A percentile compares a stretch with the other conserved stretches of the same genome.
Conservation (phyloP, 805 yeast species). For the Nakazawaea sp. region DNA sequence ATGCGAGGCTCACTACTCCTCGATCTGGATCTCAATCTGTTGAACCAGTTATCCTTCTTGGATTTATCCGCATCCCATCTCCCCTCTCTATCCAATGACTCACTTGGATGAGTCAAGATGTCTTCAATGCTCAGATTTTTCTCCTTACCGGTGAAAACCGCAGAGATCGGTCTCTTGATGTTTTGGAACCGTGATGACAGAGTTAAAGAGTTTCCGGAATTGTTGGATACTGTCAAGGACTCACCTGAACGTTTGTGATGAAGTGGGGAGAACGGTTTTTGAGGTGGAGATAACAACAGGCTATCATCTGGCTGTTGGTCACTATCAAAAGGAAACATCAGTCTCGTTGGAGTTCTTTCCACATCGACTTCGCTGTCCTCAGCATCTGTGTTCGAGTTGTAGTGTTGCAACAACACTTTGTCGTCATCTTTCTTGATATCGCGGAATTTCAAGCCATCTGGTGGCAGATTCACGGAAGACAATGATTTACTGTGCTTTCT, state of each 20-base stretch:
- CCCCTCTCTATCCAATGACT: conserved; percentile 22
- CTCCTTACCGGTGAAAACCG: conserved; percentile 6
- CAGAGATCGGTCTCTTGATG: conserved; percentile 9
- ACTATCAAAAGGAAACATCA: conserved; percentile 1
- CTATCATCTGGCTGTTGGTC: neutral
- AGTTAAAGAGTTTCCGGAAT: conserved; percentile 1
- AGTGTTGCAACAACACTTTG: conserved; percentile 2
- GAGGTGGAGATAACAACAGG: conserved; percentile 4
- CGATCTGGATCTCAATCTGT: conserved; percentile 31
- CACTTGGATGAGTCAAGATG: conserved; percentile 1
- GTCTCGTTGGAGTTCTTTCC: conserved; percentile 2
- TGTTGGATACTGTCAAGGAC: neutral
- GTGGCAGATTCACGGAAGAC: conserved; percentile 37
- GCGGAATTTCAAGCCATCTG: conserved; percentile 29
- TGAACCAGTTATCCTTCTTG: conserved; percentile 38
- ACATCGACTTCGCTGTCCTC: conserved; percentile 7
- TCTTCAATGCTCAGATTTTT: conserved; percentile 10
- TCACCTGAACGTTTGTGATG: conserved; percentile 7
- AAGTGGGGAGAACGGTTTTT: conserved; percentile 3
- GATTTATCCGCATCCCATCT: conserved; percentile 20
- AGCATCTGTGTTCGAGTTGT: conserved; percentile 6
- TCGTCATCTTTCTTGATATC: conserved; percentile 22
- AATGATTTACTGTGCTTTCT: conserved; percentile 33
- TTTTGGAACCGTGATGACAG: conserved; percentile 6
- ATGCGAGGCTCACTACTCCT: conserved; percentile 11